Conservation (phyloP, 1,284 basidiomycete species). For the Malassezia yamatoensis region DNA sequence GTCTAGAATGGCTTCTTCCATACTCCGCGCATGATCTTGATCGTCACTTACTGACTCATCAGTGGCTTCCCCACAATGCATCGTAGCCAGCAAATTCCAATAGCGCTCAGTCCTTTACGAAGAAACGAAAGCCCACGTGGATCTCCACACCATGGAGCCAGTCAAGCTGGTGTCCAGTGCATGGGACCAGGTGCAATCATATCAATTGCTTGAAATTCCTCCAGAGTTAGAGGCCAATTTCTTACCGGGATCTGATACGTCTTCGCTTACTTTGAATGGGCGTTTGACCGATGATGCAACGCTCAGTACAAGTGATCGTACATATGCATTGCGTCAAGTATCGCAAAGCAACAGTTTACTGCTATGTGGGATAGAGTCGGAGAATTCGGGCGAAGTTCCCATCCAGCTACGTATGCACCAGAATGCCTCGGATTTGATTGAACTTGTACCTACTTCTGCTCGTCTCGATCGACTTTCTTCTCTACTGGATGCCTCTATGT, state of each 20-base stretch:
- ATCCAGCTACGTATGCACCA: slow-evolving; percentile 21
- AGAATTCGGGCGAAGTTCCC: neutral
- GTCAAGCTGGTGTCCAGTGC: slow-evolving; percentile 10
- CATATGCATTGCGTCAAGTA: slow-evolving; percentile 36
- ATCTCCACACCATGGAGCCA: neutral
- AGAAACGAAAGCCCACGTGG: neutral
- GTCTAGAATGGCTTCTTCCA: neutral
- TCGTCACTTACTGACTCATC: too few species aligned
- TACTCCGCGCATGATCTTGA: too few species aligned
- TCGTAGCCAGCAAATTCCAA: neutral
- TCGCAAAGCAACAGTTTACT: slow-evolving; percentile 40
- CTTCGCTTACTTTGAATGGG: slow-evolving; percentile 35
- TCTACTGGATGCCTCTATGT: slow-evolving; percentile 26
- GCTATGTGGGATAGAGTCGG: slow-evolving; percentile 23
- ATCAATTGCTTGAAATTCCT: slow-evolving; percentile 28
- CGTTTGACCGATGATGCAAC: slow-evolving; percentile 36
- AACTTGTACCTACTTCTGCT: slow-evolving; percentile 32
- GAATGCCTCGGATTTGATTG: slow-evolving; percentile 31
- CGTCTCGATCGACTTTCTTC: slow-evolving; percentile 27
- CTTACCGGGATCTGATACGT: slow-evolving; percentile 10
- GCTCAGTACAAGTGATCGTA: slow-evolving; percentile 30
- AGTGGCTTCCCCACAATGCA: neutral
- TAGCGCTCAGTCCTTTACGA: too few species aligned
- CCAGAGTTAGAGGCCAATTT: slow-evolving; percentile 25
- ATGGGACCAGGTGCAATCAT: slow-evolving; percentile 5